A percentile compares a stretch with the other conserved stretches of the same genome.
phyloP scores from a whole-genome alignment of 805 yeast genomes.

The Saturnispora saitoi region DNA sequence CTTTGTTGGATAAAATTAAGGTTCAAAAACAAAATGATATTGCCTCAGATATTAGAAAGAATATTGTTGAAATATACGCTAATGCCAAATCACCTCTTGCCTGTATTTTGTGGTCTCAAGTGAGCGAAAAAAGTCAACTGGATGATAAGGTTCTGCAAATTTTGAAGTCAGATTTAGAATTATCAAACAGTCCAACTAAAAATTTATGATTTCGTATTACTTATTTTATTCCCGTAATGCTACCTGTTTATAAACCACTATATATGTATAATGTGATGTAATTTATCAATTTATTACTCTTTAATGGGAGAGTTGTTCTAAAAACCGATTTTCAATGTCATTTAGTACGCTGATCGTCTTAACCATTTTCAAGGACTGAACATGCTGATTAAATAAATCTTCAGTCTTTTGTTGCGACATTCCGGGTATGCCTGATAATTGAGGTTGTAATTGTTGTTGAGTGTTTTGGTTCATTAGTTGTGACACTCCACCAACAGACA shows the following conservation, averaged over 20 bases:
- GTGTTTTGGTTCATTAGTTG: neutral
- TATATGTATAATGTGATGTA: neutral
- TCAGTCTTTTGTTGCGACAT: slow-evolving; percentile 48
- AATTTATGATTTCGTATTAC: neutral
- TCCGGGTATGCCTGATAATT: slow-evolving; percentile 1
- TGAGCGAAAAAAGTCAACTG: neutral
- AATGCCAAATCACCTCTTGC: slow-evolving; percentile 21
- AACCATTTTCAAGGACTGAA: slow-evolving; percentile 49
- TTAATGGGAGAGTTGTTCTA: neutral
- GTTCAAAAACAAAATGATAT: slow-evolving; percentile 4
- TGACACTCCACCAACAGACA: slow-evolving; percentile 9
- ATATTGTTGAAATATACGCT: slow-evolving; percentile 17
- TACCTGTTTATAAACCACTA: neutral
- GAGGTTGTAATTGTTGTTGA: slow-evolving; percentile 13
- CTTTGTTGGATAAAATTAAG: slow-evolving; percentile 15
- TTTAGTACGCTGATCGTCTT: slow-evolving; percentile 8
- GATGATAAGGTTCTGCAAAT: neutral
- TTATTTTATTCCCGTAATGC: slow-evolving; percentile 11
- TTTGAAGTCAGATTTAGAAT: neutral
- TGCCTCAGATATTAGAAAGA: slow-evolving; percentile 10
- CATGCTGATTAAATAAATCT: slow-evolving; percentile 56
- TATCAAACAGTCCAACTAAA: neutral
- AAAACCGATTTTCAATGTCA: neutral
- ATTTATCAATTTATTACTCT: neutral
- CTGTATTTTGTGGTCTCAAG: slow-evolving; percentile 18